These are phyloP conservation scores for Dioscorea cayenensis DNA, from an alignment of 116 monocot genomes.

Conservation along the genomic window DNA sequence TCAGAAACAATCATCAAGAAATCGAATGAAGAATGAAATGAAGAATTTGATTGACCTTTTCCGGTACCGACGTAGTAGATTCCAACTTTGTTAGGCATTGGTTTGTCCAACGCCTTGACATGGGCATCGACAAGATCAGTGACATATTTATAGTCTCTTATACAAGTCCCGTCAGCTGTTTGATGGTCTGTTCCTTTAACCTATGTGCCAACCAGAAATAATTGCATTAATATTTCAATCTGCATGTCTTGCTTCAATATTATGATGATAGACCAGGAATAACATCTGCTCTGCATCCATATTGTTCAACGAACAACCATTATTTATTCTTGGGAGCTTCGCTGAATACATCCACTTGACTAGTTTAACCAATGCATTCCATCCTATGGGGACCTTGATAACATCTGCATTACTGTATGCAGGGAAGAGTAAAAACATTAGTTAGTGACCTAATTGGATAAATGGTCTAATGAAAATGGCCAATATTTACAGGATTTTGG, in stretches of 20 bases:
- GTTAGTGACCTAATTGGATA: not conserved
- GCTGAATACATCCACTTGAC: conserved; percentile 63
- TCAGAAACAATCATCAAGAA: not conserved
- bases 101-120: conserved; percentile 88
- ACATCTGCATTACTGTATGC: conserved; percentile 40
- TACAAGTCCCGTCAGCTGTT: conserved; percentile 82
- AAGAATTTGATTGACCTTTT: conserved; percentile 43
- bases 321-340: conserved; percentile 35
- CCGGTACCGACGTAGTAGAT: conserved; percentile 98
- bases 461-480: too few relatives aligned
- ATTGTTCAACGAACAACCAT: conserved; percentile 54
- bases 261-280: conserved; percentile 41
- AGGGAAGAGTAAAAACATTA: not conserved
- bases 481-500: too few relatives aligned
- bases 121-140: conserved; percentile 97
- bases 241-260: not conserved
- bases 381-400: conserved; percentile 57
- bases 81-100: conserved; percentile 62
- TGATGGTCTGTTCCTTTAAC: conserved; percentile 87
- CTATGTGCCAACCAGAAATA: conserved; percentile 12
- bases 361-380: conserved; percentile 56
- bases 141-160: conserved; percentile 95
- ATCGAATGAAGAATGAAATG: not conserved
- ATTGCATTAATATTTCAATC: not conserved
- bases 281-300: conserved; percentile 29